Evolutionary conservation across 1,284 basidiomycete genomes (phyloP), one percentile per base, ranked within the genome.

Genomic region (Heterobasidion irregulare): DNA sequence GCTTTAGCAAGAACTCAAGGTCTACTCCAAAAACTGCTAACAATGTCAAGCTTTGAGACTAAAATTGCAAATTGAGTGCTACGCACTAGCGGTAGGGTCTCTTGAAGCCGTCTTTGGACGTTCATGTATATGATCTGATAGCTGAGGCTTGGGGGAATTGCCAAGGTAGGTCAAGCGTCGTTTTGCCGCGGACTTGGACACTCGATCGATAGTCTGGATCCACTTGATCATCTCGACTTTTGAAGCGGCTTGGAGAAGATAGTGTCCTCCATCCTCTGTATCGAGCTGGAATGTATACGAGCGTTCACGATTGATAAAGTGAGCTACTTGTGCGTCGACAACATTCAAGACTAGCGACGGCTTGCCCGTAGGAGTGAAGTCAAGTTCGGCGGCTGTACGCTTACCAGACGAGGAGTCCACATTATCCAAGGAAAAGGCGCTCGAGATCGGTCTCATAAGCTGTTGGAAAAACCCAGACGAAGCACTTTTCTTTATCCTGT

Each of bases 361-460:
- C 65, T 91, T 91, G 35, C 80, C 77, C 9, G 76, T 73, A 0
- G 88, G 77, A 7, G 70, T 61, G 61, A 92, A 92, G 64, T 92
- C 87, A 48, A 92, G 73, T 61, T 92, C 87, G 0, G 79, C 78
- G 0, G 85, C 75, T 0, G 83, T 86, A 55, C 77, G 79, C 64
- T 80, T 83, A 10, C 71, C 58, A 9, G 66, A 61, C n/a, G 73
- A 62, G 7, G 74, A 61, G 18, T 72, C 70, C 38, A 74, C 66
- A 41, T 74, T 74, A 51, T 87, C 85, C 36, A 83, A 79, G 13
- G 82, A 82, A 64, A 90, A 89, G 1, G 89, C 88, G 59, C 83
- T 90, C 15, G 89, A 92, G 56, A 92, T 84, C 0, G 89, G 89
- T n/a, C 89, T 79, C 82, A 92, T 90, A 67, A 91, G 76, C 60